phyloP scores from a whole-genome alignment of 164 flowering plant genomes.

The Houttuynia cordata region DNA sequence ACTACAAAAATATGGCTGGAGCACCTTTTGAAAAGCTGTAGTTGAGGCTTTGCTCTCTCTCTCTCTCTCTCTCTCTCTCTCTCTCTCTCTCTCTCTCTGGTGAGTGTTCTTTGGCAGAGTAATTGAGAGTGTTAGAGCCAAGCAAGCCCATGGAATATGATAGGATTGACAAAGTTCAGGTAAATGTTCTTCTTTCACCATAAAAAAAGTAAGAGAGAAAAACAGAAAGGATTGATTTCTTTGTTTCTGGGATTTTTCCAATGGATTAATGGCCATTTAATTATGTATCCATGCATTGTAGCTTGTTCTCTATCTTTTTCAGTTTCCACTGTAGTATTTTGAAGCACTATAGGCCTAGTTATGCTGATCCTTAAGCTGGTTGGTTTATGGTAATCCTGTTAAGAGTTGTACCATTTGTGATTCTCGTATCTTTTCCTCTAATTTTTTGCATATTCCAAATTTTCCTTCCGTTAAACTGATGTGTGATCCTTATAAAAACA shows the following conservation, averaged over 20 bases:
- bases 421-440: no score
- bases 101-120: background rate
- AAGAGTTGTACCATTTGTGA: no score
- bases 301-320: background rate
- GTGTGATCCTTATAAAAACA: no score
- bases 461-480: no score
- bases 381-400: no score
- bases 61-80: no score
- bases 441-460: no score
- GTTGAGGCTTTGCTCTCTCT: background rate
- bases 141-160: constrained; percentile 72
- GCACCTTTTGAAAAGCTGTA: background rate
- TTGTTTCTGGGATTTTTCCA: no score
- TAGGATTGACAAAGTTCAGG: constrained; percentile 82
- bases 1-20: background rate
- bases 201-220: background rate
- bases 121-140: constrained; percentile 1
- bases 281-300: background rate
- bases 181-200: constrained; percentile 10
- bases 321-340: background rate
- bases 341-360: no score
- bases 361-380: no score
- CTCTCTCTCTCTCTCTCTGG: no score
- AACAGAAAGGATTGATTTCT: background rate
- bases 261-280: background rate